A percentile compares a stretch with the other conserved stretches of the same genome.
These are phyloP conservation scores for Entelexis sorbosivorans DNA, from an alignment of 1,139 yeast species.

Conservation along the genomic window DNA sequence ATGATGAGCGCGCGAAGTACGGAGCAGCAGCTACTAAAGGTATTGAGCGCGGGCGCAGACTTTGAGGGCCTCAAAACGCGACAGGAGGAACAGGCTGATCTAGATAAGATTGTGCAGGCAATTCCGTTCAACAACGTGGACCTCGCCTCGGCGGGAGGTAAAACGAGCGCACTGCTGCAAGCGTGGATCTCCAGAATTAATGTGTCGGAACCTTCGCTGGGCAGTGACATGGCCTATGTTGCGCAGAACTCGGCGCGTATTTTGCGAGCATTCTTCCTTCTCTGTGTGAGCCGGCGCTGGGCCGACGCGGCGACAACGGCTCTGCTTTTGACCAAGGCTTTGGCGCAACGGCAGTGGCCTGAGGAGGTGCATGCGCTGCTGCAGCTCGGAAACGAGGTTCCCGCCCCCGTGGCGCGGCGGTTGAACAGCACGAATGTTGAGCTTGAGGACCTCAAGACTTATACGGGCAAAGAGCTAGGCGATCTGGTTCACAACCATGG, in stretches of 20 bases:
- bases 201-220: slow-evolving; percentile 63
- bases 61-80: slow-evolving; percentile 84
- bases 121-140: slow-evolving; percentile 24
- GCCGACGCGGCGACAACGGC: slow-evolving; percentile 65
- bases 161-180: slow-evolving; percentile 78
- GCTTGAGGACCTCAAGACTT: slow-evolving; percentile 61
- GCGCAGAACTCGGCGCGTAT: slow-evolving; percentile 94
- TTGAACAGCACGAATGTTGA: slow-evolving; percentile 56
- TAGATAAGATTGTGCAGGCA: slow-evolving; percentile 38
- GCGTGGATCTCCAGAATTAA: slow-evolving; percentile 69
- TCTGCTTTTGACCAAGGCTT: slow-evolving; percentile 71
- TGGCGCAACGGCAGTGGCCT: slow-evolving; percentile 78
- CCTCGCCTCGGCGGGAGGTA: slow-evolving; percentile 66
- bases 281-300: slow-evolving; percentile 85
- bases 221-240: slow-evolving; percentile 82
- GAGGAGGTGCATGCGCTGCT: slow-evolving; percentile 72
- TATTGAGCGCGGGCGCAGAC: slow-evolving; percentile 87
- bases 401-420: slow-evolving; percentile 44
- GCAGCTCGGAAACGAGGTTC: slow-evolving; percentile 70
- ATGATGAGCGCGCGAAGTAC: slow-evolving; percentile 76
- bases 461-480: slow-evolving; percentile 70
- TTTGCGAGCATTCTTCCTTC: slow-evolving; percentile 75
- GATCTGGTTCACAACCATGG: slow-evolving; percentile 73
- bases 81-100: slow-evolving; percentile 73
- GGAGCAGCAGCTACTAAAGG: slow-evolving; percentile 82